Evolutionary conservation across 352 stramenopile species (phyloP).

Genomic region (Globisporangium cystogenes): DNA sequence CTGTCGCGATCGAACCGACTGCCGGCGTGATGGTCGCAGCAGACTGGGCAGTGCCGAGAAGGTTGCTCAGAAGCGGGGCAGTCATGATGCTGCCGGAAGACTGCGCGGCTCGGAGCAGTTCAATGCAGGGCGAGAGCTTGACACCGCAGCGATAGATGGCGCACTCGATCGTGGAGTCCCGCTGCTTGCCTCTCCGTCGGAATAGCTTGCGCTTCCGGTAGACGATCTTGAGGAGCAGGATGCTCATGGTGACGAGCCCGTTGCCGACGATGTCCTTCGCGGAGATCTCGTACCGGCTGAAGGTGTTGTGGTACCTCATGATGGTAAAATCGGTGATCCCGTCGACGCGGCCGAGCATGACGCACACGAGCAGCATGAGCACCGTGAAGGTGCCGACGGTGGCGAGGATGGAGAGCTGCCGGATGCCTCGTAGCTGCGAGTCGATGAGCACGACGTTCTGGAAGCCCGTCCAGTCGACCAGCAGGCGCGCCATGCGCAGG

Average conservation of each 20-base stretch:
- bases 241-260: slow-evolving; percentile 17
- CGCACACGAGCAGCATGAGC: slow-evolving; percentile 19
- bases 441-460: slow-evolving; percentile 29
- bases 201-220: slow-evolving; percentile 18
- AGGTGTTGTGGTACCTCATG: slow-evolving; percentile 14
- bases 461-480: slow-evolving; percentile 27
- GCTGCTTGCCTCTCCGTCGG: not conserved
- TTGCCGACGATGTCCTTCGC: slow-evolving; percentile 21
- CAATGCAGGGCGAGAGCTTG: slow-evolving; percentile 3
- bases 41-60: not conserved
- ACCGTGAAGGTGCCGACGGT: slow-evolving; percentile 10
- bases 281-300: slow-evolving; percentile 13
- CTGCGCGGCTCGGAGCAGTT: not conserved
- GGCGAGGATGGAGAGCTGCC: slow-evolving; percentile 7
- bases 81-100: not conserved
- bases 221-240: slow-evolving; percentile 22
- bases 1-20: too few relatives aligned
- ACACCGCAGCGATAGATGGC: slow-evolving; percentile 15
- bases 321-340: slow-evolving; percentile 9
- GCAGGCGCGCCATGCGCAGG: slow-evolving; percentile 15
- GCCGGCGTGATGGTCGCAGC: too few relatives aligned
- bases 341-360: slow-evolving; percentile 19
- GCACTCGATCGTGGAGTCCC: slow-evolving; percentile 13
- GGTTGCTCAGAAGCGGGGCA: not conserved
- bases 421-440: slow-evolving; percentile 20